Conservation (phyloP, 2,329 filamentous ascomycete species). For the Penicillium sp. region DNA sequence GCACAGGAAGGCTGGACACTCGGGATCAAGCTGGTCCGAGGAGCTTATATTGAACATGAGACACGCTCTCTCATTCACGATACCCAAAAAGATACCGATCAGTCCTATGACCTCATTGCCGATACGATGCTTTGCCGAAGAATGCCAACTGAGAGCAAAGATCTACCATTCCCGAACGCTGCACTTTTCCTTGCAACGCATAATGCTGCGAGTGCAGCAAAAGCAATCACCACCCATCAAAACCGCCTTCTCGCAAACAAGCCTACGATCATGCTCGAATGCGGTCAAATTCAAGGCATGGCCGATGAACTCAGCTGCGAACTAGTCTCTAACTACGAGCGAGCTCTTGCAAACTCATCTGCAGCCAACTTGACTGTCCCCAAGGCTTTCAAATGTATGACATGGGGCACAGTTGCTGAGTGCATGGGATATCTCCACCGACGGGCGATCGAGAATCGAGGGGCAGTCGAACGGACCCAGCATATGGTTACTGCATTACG, state of each 20-base stretch:
- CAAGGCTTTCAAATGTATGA: slow-evolving; percentile 54
- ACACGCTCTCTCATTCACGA: slow-evolving; percentile 37
- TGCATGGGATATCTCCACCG: slow-evolving; percentile 59
- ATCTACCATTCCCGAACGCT: slow-evolving; percentile 28
- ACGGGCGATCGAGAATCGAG: slow-evolving; percentile 70
- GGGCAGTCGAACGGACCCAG: slow-evolving; percentile 65
- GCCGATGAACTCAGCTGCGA: slow-evolving; percentile 76
- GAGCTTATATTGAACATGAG: slow-evolving; percentile 49
- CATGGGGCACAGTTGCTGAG: slow-evolving; percentile 56
- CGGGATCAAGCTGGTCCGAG: slow-evolving; percentile 49
- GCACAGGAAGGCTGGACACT: slow-evolving; percentile 42
- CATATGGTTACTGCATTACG: slow-evolving; percentile 66
- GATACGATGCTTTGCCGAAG: slow-evolving; percentile 48
- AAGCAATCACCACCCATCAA: slow-evolving; percentile 41
- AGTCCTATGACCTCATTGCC: slow-evolving; percentile 53
- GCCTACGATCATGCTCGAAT: slow-evolving; percentile 48
- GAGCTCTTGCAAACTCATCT: slow-evolving; percentile 13
- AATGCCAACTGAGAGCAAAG: slow-evolving; percentile 34
- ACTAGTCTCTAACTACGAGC: slow-evolving; percentile 39
- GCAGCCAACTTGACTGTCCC: slow-evolving; percentile 37
- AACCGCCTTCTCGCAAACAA: slow-evolving; percentile 43
- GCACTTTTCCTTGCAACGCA: slow-evolving; percentile 56
- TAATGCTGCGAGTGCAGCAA: slow-evolving; percentile 49
- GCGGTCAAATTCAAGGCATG: slow-evolving; percentile 85
- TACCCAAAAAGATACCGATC: slow-evolving; percentile 41